Conservation (phyloP, 2,329 filamentous ascomycete species). For the Neophaeococcomyces mojaviensis region DNA sequence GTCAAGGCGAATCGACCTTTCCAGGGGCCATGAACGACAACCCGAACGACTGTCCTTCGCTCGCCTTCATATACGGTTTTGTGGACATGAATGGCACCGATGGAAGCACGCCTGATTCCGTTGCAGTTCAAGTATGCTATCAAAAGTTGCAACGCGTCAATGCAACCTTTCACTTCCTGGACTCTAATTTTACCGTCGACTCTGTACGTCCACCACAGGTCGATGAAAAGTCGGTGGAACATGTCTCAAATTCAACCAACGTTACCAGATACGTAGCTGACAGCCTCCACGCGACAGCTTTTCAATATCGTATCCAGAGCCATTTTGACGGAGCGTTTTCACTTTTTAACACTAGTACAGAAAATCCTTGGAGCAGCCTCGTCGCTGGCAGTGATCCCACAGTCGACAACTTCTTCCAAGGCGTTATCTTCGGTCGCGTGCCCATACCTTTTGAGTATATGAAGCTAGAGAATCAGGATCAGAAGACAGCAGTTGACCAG, state of each 20-base stretch:
- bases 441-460: background rate
- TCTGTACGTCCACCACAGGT: slow-evolving; percentile 3
- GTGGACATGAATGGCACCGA: slow-evolving; percentile 6
- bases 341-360: slow-evolving; percentile 16
- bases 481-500: background rate
- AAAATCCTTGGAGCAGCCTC: background rate
- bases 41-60: slow-evolving; percentile 18
- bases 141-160: slow-evolving; percentile 14
- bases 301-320: slow-evolving; percentile 12
- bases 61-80: slow-evolving; percentile 18
- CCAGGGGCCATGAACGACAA: slow-evolving; percentile 13
- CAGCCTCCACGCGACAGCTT: slow-evolving; percentile 3
- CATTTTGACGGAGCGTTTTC: slow-evolving; percentile 14
- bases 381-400: background rate
- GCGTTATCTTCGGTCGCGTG: slow-evolving; percentile 14
- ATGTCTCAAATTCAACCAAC: background rate
- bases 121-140: slow-evolving; percentile 14
- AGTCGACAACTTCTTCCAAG: slow-evolving; percentile 19
- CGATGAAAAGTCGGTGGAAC: slow-evolving; percentile 9
- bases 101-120: background rate
- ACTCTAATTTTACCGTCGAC: slow-evolving; percentile 2
- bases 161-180: slow-evolving; percentile 1
- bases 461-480: background rate
- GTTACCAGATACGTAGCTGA: background rate
- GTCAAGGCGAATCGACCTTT: slow-evolving; percentile 7